phyloP scores from a whole-genome alignment of 306 rosid species.

The Casuarina equisetifolia region DNA sequence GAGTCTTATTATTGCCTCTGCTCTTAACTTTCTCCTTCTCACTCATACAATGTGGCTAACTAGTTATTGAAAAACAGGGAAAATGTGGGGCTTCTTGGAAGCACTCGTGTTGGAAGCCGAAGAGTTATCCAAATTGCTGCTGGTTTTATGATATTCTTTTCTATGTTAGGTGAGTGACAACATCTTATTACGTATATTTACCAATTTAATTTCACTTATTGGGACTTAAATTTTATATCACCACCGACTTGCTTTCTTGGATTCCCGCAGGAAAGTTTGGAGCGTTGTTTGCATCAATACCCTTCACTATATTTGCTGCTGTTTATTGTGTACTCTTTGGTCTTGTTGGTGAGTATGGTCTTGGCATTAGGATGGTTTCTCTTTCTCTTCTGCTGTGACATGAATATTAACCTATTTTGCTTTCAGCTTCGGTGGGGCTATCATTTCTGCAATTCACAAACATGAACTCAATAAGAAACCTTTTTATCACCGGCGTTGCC shows the following conservation, averaged over 20 bases:
- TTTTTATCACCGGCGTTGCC: slow-evolving; percentile 79
- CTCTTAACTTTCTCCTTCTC: slow-evolving; percentile 2
- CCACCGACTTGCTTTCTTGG: slow-evolving; percentile 10
- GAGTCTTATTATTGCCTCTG: slow-evolving; percentile 27
- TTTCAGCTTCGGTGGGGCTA: slow-evolving; percentile 94
- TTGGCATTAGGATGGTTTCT: too few relatives aligned
- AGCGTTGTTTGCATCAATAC: slow-evolving; percentile 95
- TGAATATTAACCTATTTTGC: slow-evolving; percentile 6
- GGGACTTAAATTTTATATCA: background rate
- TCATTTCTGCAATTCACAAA: slow-evolving; percentile 99
- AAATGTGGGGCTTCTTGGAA: slow-evolving; percentile 95
- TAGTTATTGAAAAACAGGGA: slow-evolving; percentile 51
- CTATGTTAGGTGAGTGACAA: slow-evolving; percentile 67
- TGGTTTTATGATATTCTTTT: slow-evolving; percentile 98
- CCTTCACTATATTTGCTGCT: slow-evolving; percentile 91
- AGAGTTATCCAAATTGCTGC: slow-evolving; percentile 97
- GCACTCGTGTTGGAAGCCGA: slow-evolving; percentile 98
- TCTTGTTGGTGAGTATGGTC: slow-evolving; percentile 70
- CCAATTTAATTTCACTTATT: background rate
- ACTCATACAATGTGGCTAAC: slow-evolving; percentile 21
- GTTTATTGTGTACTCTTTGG: slow-evolving; percentile 90
- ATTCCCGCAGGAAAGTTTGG: slow-evolving; percentile 87
- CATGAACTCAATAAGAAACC: slow-evolving; percentile 98
- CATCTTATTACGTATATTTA: background rate
- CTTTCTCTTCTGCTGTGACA: background rate